phyloP scores from a whole-genome alignment of 2,329 filamentous ascomycete genomes.

The Cladosporium colombiae region DNA sequence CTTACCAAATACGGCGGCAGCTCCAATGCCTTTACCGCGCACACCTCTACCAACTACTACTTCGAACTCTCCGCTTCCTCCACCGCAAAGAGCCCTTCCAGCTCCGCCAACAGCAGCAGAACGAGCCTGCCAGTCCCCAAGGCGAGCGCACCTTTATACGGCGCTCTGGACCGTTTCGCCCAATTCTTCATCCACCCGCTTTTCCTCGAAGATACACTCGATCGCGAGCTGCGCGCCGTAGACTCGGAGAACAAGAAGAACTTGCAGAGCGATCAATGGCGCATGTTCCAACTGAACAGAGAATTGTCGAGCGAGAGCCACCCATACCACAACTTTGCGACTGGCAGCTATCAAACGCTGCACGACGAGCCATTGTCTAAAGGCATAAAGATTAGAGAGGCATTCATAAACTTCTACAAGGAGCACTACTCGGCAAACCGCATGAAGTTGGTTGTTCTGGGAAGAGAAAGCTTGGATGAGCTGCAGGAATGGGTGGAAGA shows the following conservation, averaged over 20 bases:
- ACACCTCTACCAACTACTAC: slow-evolving; percentile 95
- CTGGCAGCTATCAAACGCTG: slow-evolving; percentile 81
- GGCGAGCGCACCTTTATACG: slow-evolving; percentile 65
- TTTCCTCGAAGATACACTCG: slow-evolving; percentile 80
- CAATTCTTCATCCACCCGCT: slow-evolving; percentile 91
- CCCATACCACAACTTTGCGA: slow-evolving; percentile 89
- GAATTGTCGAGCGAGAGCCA: slow-evolving; percentile 83
- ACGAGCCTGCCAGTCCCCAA: slow-evolving; percentile 40
- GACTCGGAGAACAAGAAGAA: slow-evolving; percentile 99
- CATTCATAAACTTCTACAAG: slow-evolving; percentile 89
- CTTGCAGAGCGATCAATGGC: slow-evolving; percentile 85
- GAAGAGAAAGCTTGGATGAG: slow-evolving; percentile 77
- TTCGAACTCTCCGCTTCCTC: slow-evolving; percentile 89
- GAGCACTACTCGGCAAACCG: slow-evolving; percentile 89
- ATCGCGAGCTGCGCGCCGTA: slow-evolving; percentile 83
- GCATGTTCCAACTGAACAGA: slow-evolving; percentile 84
- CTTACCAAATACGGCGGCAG: slow-evolving; percentile 85
- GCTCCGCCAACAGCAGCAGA: slow-evolving; percentile 41
- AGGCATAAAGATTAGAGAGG: slow-evolving; percentile 81
- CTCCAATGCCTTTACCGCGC: slow-evolving; percentile 92
- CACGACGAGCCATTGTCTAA: slow-evolving; percentile 77
- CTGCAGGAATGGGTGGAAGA: slow-evolving; percentile 82
- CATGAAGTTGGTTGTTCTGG: slow-evolving; percentile 89
- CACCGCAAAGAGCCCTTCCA: slow-evolving; percentile 52
- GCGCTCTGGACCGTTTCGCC: slow-evolving; percentile 85